Base-by-base conservation (phyloP, 805 yeast species). In the Ogataea henricii region DNA sequence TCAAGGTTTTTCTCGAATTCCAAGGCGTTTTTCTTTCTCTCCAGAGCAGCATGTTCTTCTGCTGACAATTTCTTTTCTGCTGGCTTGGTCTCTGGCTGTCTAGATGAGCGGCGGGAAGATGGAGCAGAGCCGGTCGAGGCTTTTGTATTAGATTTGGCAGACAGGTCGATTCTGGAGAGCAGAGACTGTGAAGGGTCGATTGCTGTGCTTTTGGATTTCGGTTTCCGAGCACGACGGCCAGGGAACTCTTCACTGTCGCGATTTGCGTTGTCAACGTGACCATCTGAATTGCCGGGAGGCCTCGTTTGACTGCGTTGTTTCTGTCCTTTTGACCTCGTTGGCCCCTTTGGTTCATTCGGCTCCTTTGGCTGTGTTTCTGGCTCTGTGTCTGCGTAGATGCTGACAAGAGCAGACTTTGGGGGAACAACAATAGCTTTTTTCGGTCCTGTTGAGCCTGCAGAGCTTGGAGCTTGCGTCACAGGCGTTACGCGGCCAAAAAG, bases 1-100 rank as follows among this genome's bases (percentile, higher is more conserved):
- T 52, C 51, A 22, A 51, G 44, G 20, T 32, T 17, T 30, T 54
- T 49, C 17, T 49, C 53, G 25, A 55, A 51, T 39, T 55, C 57
- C 40, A 43, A 21, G 23, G 55, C 59, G 30, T 49, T 53, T 23
- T 51, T 36, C 27, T 51, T 53, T 18, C 49, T 40, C 32, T 48
- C 49, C 27, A 39, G 16, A 4, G 46, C 35, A 3, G 35, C 36
- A 22, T 29, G 41, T 27, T 37, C 41, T 14, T 37, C 36, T 5
- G 34, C 36, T 4, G 41, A 37, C 12, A 35, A 25, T 22, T 20
- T 29, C 23, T 29, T 29, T 3, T 12, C 26, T 25, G 23, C 41
- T 26, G 16, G 39, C 34, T 25, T 23, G 16, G 18, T 27, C 10
- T 34, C 22, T n/a, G 34, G n/a, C 5, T 13, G 5, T 10, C 13